phyloP scores from a whole-genome alignment of 768 basidiomycete species.

The Steccherinum ochraceum region DNA sequence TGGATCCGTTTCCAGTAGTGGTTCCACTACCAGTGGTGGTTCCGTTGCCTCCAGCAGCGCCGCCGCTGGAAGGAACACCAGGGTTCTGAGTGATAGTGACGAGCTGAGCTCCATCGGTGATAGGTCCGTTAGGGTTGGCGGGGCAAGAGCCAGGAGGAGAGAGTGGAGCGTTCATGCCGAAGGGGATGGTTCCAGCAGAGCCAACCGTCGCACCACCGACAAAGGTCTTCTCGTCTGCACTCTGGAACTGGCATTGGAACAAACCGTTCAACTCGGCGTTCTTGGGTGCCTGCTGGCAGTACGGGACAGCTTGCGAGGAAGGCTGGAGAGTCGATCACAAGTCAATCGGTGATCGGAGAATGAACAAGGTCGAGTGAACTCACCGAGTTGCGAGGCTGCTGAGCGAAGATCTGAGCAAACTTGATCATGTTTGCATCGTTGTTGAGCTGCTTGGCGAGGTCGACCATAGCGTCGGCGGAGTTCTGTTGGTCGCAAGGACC shows the following conservation, averaged over 20 bases:
- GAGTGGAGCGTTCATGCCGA: conserved; percentile 34
- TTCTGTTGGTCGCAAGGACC: conserved; percentile 38
- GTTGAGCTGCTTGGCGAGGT: conserved; percentile 41
- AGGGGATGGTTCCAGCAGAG: conserved; percentile 44
- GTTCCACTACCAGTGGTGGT: background rate
- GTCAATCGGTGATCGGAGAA: background rate
- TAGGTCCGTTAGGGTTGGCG: conserved; percentile 39
- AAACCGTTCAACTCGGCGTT: conserved; percentile 48
- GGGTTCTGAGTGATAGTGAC: conserved; percentile 17
- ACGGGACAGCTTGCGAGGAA: conserved; percentile 31
- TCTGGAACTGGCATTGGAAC: conserved; percentile 54
- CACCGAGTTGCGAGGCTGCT: conserved; percentile 49
- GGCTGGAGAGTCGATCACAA: conserved; percentile 6
- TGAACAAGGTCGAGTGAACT: conserved; percentile 26
- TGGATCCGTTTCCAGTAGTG: background rate
- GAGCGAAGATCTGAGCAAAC: conserved; percentile 45
- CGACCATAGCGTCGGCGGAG: conserved; percentile 42
- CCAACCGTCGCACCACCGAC: conserved; percentile 39
- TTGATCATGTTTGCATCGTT: conserved; percentile 42
- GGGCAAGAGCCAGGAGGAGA: conserved; percentile 46
- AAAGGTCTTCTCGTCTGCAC: conserved; percentile 38
- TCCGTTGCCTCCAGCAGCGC: conserved; percentile 5
- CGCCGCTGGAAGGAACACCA: conserved; percentile 9
- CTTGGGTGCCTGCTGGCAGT: conserved; percentile 47
- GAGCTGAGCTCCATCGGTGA: conserved; percentile 42